Base-by-base conservation (phyloP, 768 basidiomycete species). In the Boletus vinaceobasis region DNA sequence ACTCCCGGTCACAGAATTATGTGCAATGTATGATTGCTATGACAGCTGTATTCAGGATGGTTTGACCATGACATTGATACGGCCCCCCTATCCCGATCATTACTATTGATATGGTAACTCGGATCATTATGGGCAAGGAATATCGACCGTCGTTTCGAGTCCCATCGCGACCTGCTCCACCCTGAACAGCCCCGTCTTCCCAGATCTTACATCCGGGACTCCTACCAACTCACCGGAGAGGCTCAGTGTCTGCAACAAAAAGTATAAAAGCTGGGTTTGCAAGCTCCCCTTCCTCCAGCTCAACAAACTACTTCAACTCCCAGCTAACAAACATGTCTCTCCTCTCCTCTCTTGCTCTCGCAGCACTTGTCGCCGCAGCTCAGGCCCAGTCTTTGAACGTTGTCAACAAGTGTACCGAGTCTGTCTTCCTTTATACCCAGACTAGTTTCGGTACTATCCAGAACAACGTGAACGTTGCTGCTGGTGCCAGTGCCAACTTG, bases 381-480 rank as follows among this genome's bases (percentile, higher is more conserved):
- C 60, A 54, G 46, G 72, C 70, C 43, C 62, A 61, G 53, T 73
- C 70, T 23, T 43, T 71, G 43, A 68, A n/a, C 15, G 69, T 70
- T 35, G 46, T 47, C 50, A 70, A 70, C 50, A 49, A 57, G 8
- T 71, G 70, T 35, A 7, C 35, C 23, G 54, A 71, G 27, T 36
- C 61, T 2, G 70, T 73, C 42, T 58, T 73, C 40, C 58, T 73
- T 36, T 65, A 43, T 26, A 73, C 70, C 0, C 62, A 66, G 55
- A 72, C 37, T 21, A 71, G 70, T 50, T 70, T 35, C 14, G 70
- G 70, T 32, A 40, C 23, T 31, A 61, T 71, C 43, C 7, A 29
- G 2, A 73, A 68, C 60, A 49, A 72, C 32, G 58, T 73, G 37
- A 58, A 47, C 33, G 53, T 71, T 19, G 52, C 35, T 36, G 52